Base-by-base conservation (phyloP, 108 stramenopile genomes). In the Cyclostephanos tholiformis region DNA sequence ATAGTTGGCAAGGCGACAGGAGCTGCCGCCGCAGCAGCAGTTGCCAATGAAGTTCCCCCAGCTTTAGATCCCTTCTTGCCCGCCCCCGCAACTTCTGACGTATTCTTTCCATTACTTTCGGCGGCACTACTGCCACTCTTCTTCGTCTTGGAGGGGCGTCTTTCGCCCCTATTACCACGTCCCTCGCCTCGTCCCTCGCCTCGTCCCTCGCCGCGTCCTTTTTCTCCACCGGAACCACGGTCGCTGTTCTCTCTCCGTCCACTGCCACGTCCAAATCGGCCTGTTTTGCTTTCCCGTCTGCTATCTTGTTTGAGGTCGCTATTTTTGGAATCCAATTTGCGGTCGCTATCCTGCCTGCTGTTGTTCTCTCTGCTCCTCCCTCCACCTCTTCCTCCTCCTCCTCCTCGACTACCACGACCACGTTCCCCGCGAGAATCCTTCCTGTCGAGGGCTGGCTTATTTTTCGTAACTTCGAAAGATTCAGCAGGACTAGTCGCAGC, bases 261-360 rank as follows among this genome's bases (percentile, higher is more conserved):
- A 2, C 59, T 22, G 30, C 60, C 69, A 19, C 58, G 57, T 49
- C 57, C 71, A 35, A 22, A 44, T 39, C 58, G 58, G 32, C 71
- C 71, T 26, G 71, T 51, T 61, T 72, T 72, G 59, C 61, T 72
- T 11, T 72, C 71, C 71, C 71, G 62, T 61, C 71, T 58, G n/a
- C 61, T 32, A 11, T 39, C 59, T 38, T 38, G 36, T 39, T 60
- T 60, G 59, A 35, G 36, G 1, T 60, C 59, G 14, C 35, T 30
- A 38, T 60, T 60, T 14, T 60, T 38, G 9, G 11, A 12, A 41
- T 41, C 41, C 0, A 41, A 12, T 10, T 41, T 41, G 41, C 41
- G 41, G 11, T 72, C 63, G 59, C 50, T 63, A 32, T 72, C 71
- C 71, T 61, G 62, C 58, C 55, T 58, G 16, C 59, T 46, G 17